Conservation (phyloP, 768 basidiomycete species). For the Lyophyllum atratum region DNA sequence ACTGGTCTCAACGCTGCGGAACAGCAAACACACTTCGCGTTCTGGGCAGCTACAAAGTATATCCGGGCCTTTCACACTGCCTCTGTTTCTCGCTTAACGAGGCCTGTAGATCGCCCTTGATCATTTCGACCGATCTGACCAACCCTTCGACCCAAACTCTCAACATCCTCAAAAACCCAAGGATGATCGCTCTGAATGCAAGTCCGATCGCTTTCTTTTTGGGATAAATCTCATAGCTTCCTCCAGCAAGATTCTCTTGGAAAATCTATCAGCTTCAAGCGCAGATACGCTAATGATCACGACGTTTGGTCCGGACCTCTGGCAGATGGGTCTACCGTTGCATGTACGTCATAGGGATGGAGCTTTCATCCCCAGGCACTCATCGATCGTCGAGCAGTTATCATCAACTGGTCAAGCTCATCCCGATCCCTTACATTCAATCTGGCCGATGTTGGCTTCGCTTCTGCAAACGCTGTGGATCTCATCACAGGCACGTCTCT, state of each 20-base stretch:
- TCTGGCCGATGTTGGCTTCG: constrained; percentile 43
- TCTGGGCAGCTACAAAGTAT: constrained; percentile 55
- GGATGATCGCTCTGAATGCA: constrained; percentile 47
- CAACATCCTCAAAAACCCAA: constrained; percentile 39
- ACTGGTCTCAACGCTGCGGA: constrained; percentile 40
- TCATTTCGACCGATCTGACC: constrained; percentile 46
- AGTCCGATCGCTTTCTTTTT: constrained; percentile 7
- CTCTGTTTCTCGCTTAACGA: neutral
- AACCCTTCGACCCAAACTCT: constrained; percentile 33
- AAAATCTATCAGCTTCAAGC: constrained; percentile 44
- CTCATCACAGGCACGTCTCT: constrained; percentile 40
- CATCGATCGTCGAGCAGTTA: constrained; percentile 27
- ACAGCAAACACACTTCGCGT: constrained; percentile 49
- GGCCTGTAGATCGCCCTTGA: constrained; percentile 36
- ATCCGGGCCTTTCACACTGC: neutral
- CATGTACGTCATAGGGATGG: constrained; percentile 30
- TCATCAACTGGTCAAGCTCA: constrained; percentile 45
- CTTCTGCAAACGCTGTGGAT: constrained; percentile 40
- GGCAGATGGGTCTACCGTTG: constrained; percentile 48
- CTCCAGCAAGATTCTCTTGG: constrained; percentile 47
- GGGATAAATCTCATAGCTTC: neutral
- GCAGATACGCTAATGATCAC: constrained; percentile 50
- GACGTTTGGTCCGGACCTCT: constrained; percentile 53
- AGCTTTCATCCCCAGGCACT: neutral
- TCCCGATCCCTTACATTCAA: constrained; percentile 41